Evolutionary conservation across 345 rosid genomes (phyloP), one percentile per base, ranked within the genome.

Genomic region (Lumnitzera littorea): DNA sequence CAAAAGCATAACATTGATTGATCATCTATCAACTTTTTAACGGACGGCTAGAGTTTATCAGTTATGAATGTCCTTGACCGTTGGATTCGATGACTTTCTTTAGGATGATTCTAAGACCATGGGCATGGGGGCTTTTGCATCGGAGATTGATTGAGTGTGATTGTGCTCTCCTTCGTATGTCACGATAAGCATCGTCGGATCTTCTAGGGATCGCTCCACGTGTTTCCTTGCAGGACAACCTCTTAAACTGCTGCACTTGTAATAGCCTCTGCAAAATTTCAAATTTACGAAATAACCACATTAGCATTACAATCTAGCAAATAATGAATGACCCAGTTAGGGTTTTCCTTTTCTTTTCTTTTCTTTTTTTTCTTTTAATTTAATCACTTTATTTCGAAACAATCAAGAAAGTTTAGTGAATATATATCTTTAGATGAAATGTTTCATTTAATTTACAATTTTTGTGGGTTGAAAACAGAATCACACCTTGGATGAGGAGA

Each of bases 161-260:
- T 61, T 87, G 70, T 89, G 96, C 14, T 87, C 95, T 46, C 89
- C 95, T 70, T 91, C 98, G 67, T 91, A 91, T 3, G 98, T 87
- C 47, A 91, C 89, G 46, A 84, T 76, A 25, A 91, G 79, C 82
- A 89, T 89, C 82, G 72, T 80, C 15, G 92, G 71, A 58, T 91
- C 91, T 68, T 89, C 96, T 0, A 68, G 61, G 12, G 89, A 95
- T 53, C 98, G 78, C 76, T 91, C 98, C 67, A 91, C 96, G 58
- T 89, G 98, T 73, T 91, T 91, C 53, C 96, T 80, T 48, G 98
- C 98, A 23, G 98, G 95, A 24, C 98, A 91, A 1, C 91, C 95
- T 67, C 91, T 77, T 15, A 89, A 72, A 68, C 92, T 87, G 66
- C 98, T 91, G 70, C 98, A 91, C 62, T 83, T 91, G 82, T 91